These are phyloP conservation scores for Chytriomyces sp. DNA, from an alignment of 192 early-diverging fungal species.

Conservation along the genomic window DNA sequence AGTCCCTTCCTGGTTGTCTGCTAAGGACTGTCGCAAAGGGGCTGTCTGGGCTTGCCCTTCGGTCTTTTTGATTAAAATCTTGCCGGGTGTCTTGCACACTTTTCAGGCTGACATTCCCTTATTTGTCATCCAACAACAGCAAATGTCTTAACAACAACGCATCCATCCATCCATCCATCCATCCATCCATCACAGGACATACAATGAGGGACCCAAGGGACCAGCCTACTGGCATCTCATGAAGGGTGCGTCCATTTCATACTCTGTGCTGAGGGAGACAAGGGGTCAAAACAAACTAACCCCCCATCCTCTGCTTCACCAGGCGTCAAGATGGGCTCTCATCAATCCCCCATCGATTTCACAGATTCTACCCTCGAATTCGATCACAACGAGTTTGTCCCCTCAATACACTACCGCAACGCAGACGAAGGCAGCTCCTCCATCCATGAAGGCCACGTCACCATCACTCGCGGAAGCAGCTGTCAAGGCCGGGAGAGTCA, in stretches of 20 bases:
- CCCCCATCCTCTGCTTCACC: background rate
- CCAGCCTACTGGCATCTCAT: conserved; percentile 11
- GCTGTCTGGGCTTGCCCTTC: too few species aligned
- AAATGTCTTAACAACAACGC: too few species aligned
- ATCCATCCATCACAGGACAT: background rate
- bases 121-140: too few species aligned
- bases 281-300: background rate
- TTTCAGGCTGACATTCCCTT: too few species aligned
- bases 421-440: background rate
- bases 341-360: conserved; percentile 27
- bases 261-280: too few species aligned
- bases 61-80: too few species aligned
- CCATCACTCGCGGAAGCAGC: background rate
- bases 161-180: too few species aligned
- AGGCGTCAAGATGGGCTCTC: conserved; percentile 20
- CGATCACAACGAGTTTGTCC: conserved; percentile 8
- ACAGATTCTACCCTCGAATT: background rate
- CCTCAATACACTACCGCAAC: conserved; percentile 24
- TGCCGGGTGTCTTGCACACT: too few species aligned
- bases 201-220: conserved; percentile 3
- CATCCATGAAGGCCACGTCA: background rate
- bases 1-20: too few species aligned
- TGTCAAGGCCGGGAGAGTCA: too few species aligned
- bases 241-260: conserved; percentile 9
- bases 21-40: too few species aligned